Evolutionary conservation across 2,329 filamentous ascomycete genomes (phyloP), one percentile per base, ranked within the genome.

Genomic region (Escovopsis sp.): DNA sequence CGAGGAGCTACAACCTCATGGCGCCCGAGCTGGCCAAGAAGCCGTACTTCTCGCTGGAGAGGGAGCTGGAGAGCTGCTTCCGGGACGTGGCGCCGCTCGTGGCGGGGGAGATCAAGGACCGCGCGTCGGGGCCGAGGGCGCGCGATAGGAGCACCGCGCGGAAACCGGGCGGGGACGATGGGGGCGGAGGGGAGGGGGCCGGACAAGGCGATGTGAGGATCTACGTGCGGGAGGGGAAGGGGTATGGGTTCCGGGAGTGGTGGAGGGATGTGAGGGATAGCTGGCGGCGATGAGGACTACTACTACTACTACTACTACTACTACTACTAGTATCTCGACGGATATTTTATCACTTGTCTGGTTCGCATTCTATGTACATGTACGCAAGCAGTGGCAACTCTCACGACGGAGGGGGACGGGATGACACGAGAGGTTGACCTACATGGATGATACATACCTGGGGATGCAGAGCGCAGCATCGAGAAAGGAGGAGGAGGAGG

Each of bases 1-100:
- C 86, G 7, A 76, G 91, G 24, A 84, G 84, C 12, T 98, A 98
- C 66, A 96, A 96, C 53, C 74, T 96, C 3, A 89, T 94, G 78
- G 89, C 91, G 0, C 91, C 91, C 0, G 81, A 86, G 42, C 70
- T 94, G 2, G 88, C 89, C 2, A 93, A 91, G 62, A 94, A 94
- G 59, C 85, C 89, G 0, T 96, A 96, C 59, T 87, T 86, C 55
- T 79, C 71, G 2, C 74, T 96, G 7, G 76, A 87, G 36, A 76
- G 89, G 39, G 91, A 98, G 61, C 69, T 96, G 13, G 71, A 70
- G 27, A 69, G 74, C 3, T 95, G 88, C 57, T 96, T 79, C 55
- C 82, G 86, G 1, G 88, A 94, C 45, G 80, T 94, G 1, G 89
- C 89, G 7, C 86, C 86, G 0, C 66, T 71, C 37, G 60, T 96